These are phyloP conservation scores for Oemleria cerasiformis DNA, from an alignment of 306 rosid species.

Conservation along the genomic window DNA sequence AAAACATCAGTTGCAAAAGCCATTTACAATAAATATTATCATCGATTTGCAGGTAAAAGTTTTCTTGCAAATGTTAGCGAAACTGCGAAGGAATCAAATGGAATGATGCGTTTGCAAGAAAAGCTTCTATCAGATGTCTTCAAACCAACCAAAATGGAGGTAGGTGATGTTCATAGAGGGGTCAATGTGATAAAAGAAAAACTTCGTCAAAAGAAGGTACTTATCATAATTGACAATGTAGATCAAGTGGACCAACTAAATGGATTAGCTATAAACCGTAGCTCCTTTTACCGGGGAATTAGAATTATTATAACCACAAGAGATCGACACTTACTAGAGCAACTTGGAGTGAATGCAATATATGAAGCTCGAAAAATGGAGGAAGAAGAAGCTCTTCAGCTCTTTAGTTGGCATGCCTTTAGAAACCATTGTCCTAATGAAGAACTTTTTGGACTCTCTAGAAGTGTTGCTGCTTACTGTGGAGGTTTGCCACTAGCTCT, in stretches of 20 bases:
- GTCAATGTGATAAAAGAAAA: background rate
- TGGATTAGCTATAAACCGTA: background rate
- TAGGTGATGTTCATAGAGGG: constrained; percentile 1
- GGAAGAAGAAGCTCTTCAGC: constrained; percentile 16
- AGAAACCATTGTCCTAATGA: background rate
- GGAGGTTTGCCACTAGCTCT: constrained; percentile 45
- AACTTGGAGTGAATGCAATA: background rate
- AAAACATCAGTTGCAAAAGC: constrained; percentile 31
- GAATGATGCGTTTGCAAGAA: constrained; percentile 13
- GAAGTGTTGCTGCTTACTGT: constrained; percentile 10
- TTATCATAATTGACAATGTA: constrained; percentile 22
- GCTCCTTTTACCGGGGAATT: constrained; percentile 26
- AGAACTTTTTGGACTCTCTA: constrained; percentile 11
- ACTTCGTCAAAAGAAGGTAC: background rate
- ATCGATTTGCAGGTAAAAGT: constrained; percentile 9
- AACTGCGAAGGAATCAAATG: background rate
- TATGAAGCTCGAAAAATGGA: background rate
- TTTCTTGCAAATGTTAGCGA: constrained; percentile 23
- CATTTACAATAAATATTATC: constrained; percentile 10
- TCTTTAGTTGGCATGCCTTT: constrained; percentile 41
- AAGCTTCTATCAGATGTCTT: constrained; percentile 21
- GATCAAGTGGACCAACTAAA: constrained; percentile 4
- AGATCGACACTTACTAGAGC: constrained; percentile 7
- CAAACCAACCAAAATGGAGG: background rate
- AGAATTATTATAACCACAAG: constrained; percentile 29